A percentile compares a stretch with the other conserved stretches of the same genome.
Conservation (phyloP, 2,329 filamentous ascomycete genomes). For the Huntiella bhutanensis region DNA sequence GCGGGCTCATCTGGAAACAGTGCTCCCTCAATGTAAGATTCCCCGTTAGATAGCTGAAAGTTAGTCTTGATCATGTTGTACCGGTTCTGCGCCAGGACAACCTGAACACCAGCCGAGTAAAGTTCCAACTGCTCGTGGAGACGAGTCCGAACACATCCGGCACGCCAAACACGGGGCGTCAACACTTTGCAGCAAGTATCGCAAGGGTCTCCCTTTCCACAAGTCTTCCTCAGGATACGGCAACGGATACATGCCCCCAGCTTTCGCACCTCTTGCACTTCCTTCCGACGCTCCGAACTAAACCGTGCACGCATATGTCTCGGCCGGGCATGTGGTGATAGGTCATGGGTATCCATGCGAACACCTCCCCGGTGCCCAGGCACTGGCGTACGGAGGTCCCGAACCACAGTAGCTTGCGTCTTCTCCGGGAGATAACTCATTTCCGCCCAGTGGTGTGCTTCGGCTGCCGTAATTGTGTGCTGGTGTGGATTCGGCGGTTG, state of each 20-base stretch:
- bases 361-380: conserved; percentile 27
- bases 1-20: conserved; percentile 35
- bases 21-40: conserved; percentile 34
- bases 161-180: conserved; percentile 44
- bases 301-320: conserved; percentile 39
- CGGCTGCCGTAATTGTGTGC: conserved; percentile 12
- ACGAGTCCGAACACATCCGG: conserved; percentile 42
- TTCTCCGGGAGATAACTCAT: conserved; percentile 29
- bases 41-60: conserved; percentile 28
- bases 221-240: conserved; percentile 46
- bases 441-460: conserved; percentile 27
- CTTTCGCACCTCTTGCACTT: conserved; percentile 46
- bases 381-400: conserved; percentile 15
- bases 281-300: conserved; percentile 36
- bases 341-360: conserved; percentile 30
- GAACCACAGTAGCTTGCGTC: conserved; percentile 5
- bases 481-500: too few species aligned
- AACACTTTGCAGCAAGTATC: conserved; percentile 45
- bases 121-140: conserved; percentile 42
- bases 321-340: conserved; percentile 26
- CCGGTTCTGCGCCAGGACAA: conserved; percentile 40
- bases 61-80: conserved; percentile 35
- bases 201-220: conserved; percentile 43
- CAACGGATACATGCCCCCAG: conserved; percentile 48
- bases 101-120: conserved; percentile 44